A percentile compares a stretch with the other conserved stretches of the same genome.
These are phyloP conservation scores for Shiraia bambusicola DNA, from an alignment of 2,329 filamentous ascomycete genomes.

Conservation along the genomic window DNA sequence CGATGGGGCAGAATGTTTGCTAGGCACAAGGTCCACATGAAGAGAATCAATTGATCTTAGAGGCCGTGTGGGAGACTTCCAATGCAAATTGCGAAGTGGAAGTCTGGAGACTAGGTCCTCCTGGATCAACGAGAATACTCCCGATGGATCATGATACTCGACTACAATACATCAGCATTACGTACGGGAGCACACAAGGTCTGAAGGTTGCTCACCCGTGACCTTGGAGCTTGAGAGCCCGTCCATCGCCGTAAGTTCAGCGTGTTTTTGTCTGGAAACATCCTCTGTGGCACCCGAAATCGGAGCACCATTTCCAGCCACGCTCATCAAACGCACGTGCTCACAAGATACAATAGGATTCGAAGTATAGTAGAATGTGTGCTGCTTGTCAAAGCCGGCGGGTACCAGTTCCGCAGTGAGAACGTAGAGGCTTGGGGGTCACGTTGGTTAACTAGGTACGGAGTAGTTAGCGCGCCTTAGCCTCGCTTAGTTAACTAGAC, in stretches of 20 bases:
- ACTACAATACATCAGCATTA: conserved; percentile 56
- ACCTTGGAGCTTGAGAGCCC: conserved; percentile 53
- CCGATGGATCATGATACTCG: conserved; percentile 93
- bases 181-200: not conserved
- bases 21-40: conserved; percentile 80
- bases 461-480: conserved; percentile 11
- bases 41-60: conserved; percentile 91
- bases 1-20: conserved; percentile 52
- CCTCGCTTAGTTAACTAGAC: not conserved
- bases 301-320: conserved; percentile 43
- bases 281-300: conserved; percentile 39
- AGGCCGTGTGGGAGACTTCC: conserved; percentile 91
- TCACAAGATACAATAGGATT: conserved; percentile 4
- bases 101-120: conserved; percentile 76
- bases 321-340: conserved; percentile 36
- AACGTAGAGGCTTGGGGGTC: conserved; percentile 23
- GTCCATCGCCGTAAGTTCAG: conserved; percentile 43
- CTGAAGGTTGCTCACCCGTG: conserved; percentile 45
- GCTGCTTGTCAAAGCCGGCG: conserved; percentile 24
- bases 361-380: conserved; percentile 7
- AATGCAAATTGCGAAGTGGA: conserved; percentile 88
- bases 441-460: too few species aligned
- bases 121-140: conserved; percentile 79
- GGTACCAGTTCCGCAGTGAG: conserved; percentile 19
- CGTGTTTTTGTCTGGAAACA: conserved; percentile 33